phyloP scores from a whole-genome alignment of 192 early-diverging fungal genomes.

The Oehlia diaphana region DNA sequence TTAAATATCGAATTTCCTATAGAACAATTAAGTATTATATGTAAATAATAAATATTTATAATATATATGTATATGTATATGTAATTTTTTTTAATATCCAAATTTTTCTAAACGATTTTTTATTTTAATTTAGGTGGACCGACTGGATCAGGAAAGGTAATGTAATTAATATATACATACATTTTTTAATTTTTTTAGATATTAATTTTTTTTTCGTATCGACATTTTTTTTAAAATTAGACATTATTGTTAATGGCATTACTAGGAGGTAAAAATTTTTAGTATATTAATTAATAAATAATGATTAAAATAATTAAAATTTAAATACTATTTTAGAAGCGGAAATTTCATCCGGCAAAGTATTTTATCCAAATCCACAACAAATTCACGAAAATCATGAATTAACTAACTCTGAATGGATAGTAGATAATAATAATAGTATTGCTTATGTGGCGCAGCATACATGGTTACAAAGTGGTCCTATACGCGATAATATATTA shows the following conservation, averaged over 20 bases:
- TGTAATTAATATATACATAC: slow-evolving; percentile 67
- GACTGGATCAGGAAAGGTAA: slow-evolving; percentile 88
- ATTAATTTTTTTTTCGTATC: not conserved
- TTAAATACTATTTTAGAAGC: slow-evolving; percentile 26
- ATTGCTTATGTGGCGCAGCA: slow-evolving; percentile 82
- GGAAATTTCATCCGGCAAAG: slow-evolving; percentile 40
- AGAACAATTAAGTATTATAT: slow-evolving; percentile 73
- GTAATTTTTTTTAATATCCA: not conserved
- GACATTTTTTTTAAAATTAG: not conserved
- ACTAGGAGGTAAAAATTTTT: slow-evolving; percentile 57
- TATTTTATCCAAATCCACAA: slow-evolving; percentile 41
- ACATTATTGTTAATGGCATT: slow-evolving; percentile 76
- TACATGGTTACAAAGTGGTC: slow-evolving; percentile 60
- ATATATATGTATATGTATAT: not conserved
- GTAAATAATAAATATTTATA: slow-evolving; percentile 12
- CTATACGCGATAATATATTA: slow-evolving; percentile 49
- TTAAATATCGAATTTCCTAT: slow-evolving; percentile 68
- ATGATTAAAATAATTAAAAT: not conserved
- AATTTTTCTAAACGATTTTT: not conserved
- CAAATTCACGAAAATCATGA: slow-evolving; percentile 4
- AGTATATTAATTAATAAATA: not conserved
- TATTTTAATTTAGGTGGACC: slow-evolving; percentile 52
- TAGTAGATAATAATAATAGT: slow-evolving; percentile 47
- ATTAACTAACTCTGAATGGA: slow-evolving; percentile 31
- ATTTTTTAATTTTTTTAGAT: too few species aligned